Base-by-base conservation (phyloP, 2,329 filamentous ascomycete species). In the Leptographium wingfieldii region DNA sequence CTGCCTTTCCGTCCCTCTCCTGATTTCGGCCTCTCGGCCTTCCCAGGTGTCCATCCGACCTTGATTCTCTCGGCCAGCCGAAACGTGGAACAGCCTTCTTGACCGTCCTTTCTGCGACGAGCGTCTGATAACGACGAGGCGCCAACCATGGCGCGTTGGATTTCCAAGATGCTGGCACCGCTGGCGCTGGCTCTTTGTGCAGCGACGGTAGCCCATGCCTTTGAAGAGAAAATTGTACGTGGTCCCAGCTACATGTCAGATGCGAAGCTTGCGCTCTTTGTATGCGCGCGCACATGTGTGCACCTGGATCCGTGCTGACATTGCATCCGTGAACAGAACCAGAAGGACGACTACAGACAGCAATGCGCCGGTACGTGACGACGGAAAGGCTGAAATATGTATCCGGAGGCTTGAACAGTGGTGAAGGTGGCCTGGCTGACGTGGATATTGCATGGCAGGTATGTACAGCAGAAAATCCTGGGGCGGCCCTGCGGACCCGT, bases 401-500 rank as follows among this genome's bases (percentile, higher is more conserved):
- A 25, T 9, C 16, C n/a, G 19, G 38, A n/a, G 14, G 38, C 38
- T 16, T 12, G 38, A 14, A 40, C 14, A 40, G 12, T 40, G 38
- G 12, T 6, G 5, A 40, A 40, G 38, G 5, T 16, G 38, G 9
- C 38, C 3, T 40, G 38, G 38, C 38, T 40, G 38, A 40, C 38
- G 38, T 14, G 12, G 33, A 19, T 64, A 38, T 63, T 53, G 25
- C 14, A 11, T 11, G 22, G 77, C 79, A 77, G 90, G 92, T 76
- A 96, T 97, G 92, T 97, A 96, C 77, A 92, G 88, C 75, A 86
- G 84, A 70, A 88, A 84, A 68, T 81, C 87, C 57, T 97, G 92
- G 92, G 90, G 90, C 67, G 92, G 92, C 62, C 82, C 84, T 40
- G 81, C 90, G 62, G 90, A 96, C 66, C 92, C 92, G 25, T 95